Percentiles rank a stretch among this genome's conserved stretches.
These are phyloP conservation scores for Eleusine indica DNA, from an alignment of 176 grass and related monocot species.

Conservation along the genomic window DNA sequence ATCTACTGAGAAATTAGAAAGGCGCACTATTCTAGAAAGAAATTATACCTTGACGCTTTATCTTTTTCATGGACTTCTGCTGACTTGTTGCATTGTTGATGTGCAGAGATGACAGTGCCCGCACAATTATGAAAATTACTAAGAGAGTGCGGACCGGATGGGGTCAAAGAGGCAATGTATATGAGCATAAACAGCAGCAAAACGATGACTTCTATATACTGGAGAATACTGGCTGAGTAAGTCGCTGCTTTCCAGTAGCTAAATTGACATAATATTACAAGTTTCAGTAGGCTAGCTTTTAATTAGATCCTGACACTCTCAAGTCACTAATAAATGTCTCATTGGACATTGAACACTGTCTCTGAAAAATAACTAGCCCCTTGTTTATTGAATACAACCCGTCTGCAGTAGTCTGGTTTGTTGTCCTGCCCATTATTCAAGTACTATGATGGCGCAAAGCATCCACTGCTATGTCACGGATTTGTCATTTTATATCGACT, in stretches of 20 bases:
- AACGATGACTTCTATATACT: slow-evolving; percentile 43
- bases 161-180: slow-evolving; percentile 78
- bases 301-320: neutral
- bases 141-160: slow-evolving; percentile 86
- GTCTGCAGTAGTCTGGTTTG: neutral
- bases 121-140: slow-evolving; percentile 73
- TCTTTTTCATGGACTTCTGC: slow-evolving; percentile 16
- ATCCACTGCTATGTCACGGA: slow-evolving; percentile 12
- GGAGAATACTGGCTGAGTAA: slow-evolving; percentile 54
- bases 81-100: slow-evolving; percentile 44
- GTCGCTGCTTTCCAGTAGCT: slow-evolving; percentile 25
- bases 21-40: slow-evolving; percentile 22
- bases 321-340: neutral
- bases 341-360: neutral
- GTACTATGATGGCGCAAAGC: neutral
- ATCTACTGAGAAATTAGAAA: slow-evolving; percentile 30
- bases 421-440: neutral
- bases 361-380: neutral
- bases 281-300: slow-evolving; percentile 2
- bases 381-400: neutral
- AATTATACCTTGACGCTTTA: slow-evolving; percentile 7
- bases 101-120: slow-evolving; percentile 86
- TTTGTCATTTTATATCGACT: slow-evolving; percentile 13
- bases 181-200: slow-evolving; percentile 43
- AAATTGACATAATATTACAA: slow-evolving; percentile 5